Evolutionary conservation across 768 basidiomycete species (phyloP).

Genomic region (Leccinum rimulosum): DNA sequence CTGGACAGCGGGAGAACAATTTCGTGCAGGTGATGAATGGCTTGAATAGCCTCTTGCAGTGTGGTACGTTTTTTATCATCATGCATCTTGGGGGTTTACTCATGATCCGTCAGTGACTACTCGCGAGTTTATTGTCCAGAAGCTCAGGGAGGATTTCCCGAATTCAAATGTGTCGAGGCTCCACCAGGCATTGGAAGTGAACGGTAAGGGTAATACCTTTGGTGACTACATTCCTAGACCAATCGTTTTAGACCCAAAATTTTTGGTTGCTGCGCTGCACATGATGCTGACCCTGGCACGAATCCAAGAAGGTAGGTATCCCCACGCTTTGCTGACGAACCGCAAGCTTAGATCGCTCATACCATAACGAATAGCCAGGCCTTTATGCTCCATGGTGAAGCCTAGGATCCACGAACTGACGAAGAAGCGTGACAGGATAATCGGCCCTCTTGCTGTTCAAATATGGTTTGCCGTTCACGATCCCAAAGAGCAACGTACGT

Average conservation of each 20-base stretch:
- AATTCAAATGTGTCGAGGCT: slow-evolving; percentile 7
- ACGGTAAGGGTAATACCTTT: slow-evolving; percentile 5
- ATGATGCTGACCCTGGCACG: slow-evolving; percentile 16
- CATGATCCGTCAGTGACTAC: slow-evolving; percentile 7
- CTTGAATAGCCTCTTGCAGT: slow-evolving; percentile 14
- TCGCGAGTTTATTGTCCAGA: neutral
- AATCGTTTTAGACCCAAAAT: slow-evolving; percentile 3
- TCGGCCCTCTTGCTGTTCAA: slow-evolving; percentile 24
- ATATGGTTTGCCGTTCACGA: slow-evolving; percentile 16
- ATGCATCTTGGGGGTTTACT: neutral
- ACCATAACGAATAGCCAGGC: neutral
- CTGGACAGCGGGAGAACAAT: neutral
- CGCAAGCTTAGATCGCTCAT: neutral
- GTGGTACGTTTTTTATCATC: slow-evolving; percentile 9
- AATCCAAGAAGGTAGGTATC: slow-evolving; percentile 13
- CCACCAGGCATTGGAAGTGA: slow-evolving; percentile 8
- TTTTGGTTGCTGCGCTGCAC: slow-evolving; percentile 16
- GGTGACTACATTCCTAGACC: neutral
- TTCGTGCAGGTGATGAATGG: slow-evolving; percentile 24
- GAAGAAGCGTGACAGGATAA: neutral
- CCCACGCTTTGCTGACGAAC: neutral
- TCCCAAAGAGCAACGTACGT: slow-evolving; percentile 3
- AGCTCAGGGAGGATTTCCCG: neutral
- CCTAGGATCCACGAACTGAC: slow-evolving; percentile 15
- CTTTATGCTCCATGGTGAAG: slow-evolving; percentile 5